Percentiles rank a stretch among this genome's conserved stretches.
Evolutionary conservation across 371 early-diverging fungal genomes (phyloP).

Genomic region (Lichtheimia corymbifera): DNA sequence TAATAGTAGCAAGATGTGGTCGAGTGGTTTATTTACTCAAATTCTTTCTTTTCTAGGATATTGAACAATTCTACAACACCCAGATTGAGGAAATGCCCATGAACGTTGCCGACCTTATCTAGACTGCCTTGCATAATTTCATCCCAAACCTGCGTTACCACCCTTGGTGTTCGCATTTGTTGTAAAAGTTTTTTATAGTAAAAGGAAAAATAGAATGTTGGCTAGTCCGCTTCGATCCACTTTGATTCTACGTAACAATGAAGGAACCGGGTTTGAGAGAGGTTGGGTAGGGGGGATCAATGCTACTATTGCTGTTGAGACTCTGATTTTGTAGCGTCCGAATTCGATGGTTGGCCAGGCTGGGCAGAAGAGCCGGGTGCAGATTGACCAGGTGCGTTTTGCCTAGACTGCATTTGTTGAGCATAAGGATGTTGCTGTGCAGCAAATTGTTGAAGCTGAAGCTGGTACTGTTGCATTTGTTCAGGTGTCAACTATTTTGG

Average conservation of each 20-base stretch:
- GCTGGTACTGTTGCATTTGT: conserved; percentile 43
- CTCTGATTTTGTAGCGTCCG: conserved; percentile 11
- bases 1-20: background rate
- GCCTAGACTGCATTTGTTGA: conserved; percentile 7
- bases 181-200: conserved; percentile 2
- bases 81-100: conserved; percentile 96
- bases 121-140: conserved; percentile 28
- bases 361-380: background rate
- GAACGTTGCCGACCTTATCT: conserved; percentile 84
- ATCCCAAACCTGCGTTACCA: background rate
- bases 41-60: conserved; percentile 33
- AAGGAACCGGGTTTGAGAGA: background rate
- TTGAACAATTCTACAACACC: conserved; percentile 98
- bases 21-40: conserved; percentile 17
- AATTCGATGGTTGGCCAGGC: conserved; percentile 8
- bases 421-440: conserved; percentile 26
- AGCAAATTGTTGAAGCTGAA: conserved; percentile 38
- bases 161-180: background rate
- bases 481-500: conserved; percentile 33
- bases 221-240: too few species aligned
- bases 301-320: conserved; percentile 3
- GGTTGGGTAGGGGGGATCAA: background rate
- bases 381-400: conserved; percentile 9
- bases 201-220: too few species aligned
- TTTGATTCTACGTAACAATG: too few species aligned